A percentile compares a stretch with the other conserved stretches of the same genome.
These are phyloP conservation scores for Peniophora sp. DNA, from an alignment of 1,284 basidiomycete species.

Conservation along the genomic window DNA sequence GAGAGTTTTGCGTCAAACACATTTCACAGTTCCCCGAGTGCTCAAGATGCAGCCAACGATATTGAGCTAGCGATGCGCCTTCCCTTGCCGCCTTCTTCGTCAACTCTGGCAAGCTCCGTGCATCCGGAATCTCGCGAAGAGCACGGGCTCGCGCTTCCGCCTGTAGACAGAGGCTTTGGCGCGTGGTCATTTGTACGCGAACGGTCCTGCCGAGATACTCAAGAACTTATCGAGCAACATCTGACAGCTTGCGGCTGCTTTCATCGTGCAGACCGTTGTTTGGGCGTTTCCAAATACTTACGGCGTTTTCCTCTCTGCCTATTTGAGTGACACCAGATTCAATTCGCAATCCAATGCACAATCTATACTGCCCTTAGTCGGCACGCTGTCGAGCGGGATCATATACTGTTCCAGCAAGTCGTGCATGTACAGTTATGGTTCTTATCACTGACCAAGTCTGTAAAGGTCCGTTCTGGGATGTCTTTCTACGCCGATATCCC, in stretches of 20 bases:
- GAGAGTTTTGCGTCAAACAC: too few relatives aligned
- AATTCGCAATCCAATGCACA: conserved; percentile 17
- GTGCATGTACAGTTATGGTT: not conserved
- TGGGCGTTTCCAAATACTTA: conserved; percentile 29
- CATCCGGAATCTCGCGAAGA: too few relatives aligned
- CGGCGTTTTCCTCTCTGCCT: conserved; percentile 26
- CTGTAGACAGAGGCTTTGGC: conserved; percentile 23
- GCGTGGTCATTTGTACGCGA: conserved; percentile 25
- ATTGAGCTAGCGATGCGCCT: too few relatives aligned
- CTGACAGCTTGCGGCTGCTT: conserved; percentile 23
- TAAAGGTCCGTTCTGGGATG: conserved; percentile 18
- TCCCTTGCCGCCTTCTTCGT: too few relatives aligned
- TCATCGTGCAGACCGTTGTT: conserved; percentile 25
- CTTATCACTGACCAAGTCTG: not conserved
- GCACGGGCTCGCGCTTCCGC: conserved; percentile 18
- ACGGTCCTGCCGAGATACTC: not conserved
- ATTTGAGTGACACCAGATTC: conserved; percentile 21
- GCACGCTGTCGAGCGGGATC: conserved; percentile 23
- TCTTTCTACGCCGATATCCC: conserved; percentile 22
- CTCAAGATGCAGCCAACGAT: too few relatives aligned
- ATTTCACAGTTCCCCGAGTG: too few relatives aligned
- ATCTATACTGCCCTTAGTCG: conserved; percentile 25
- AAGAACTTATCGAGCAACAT: not conserved
- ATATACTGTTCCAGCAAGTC: conserved; percentile 26
- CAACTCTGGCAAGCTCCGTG: too few relatives aligned